These are phyloP conservation scores for Microcos paniculata DNA, from an alignment of 345 rosid species.

Conservation along the genomic window DNA sequence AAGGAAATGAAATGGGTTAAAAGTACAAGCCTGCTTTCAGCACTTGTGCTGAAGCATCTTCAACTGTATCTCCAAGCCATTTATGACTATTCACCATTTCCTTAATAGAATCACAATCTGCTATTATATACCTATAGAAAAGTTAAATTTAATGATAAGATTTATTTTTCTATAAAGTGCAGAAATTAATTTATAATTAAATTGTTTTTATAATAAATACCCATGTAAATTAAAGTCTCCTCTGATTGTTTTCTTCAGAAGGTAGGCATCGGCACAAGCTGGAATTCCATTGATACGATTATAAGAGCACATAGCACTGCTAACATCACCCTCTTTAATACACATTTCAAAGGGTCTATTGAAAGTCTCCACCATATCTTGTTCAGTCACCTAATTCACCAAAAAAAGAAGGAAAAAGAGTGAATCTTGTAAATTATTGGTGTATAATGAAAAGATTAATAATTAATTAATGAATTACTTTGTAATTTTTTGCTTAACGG, in stretches of 20 bases:
- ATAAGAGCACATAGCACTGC: constrained; percentile 54
- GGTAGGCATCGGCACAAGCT: constrained; percentile 43
- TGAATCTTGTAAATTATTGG: too few relatives aligned
- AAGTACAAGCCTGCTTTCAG: constrained; percentile 37
- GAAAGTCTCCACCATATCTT: constrained; percentile 55
- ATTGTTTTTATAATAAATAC: constrained; percentile 1
- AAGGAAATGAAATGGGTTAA: too few relatives aligned
- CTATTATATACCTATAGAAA: constrained; percentile 31
- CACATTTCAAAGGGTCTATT: constrained; percentile 46
- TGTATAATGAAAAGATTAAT: too few relatives aligned
- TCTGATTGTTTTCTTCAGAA: constrained; percentile 36
- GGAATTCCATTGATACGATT: constrained; percentile 46
- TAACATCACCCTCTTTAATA: constrained; percentile 46
- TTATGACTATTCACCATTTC: constrained; percentile 40
- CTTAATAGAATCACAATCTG: constrained; percentile 49
- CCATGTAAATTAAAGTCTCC: constrained; percentile 46
- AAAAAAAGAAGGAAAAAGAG: too few relatives aligned
- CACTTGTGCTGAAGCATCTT: constrained; percentile 38
- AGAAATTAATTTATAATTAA: too few relatives aligned
- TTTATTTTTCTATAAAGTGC: neutral
- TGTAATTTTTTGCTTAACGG: neutral
- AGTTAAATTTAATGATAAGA: too few relatives aligned
- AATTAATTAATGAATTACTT: neutral
- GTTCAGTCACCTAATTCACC: constrained; percentile 45
- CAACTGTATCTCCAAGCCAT: constrained; percentile 31